A percentile compares a stretch with the other conserved stretches of the same genome.
phyloP scores from a whole-genome alignment of 495 filamentous ascomycete genomes.

The Parachaetomium inaequale region DNA sequence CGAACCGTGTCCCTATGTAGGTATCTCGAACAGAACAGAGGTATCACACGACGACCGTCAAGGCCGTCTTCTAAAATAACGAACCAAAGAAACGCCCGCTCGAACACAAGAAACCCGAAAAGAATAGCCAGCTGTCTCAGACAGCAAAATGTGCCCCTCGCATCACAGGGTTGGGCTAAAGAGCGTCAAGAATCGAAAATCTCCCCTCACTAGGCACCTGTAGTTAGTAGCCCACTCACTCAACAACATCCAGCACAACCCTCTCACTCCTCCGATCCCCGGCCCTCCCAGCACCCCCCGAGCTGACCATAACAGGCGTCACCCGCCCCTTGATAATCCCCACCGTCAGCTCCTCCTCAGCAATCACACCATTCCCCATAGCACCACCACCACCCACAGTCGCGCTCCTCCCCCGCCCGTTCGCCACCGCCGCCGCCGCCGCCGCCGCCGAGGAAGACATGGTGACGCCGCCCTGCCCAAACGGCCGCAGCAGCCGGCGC shows the following conservation, averaged over 20 bases:
- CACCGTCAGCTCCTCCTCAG: neutral
- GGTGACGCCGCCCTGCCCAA: neutral
- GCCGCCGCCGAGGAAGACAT: neutral
- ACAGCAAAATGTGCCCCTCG: neutral
- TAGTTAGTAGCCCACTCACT: neutral
- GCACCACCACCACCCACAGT: neutral
- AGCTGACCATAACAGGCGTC: constrained; percentile 11
- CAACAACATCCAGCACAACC: constrained; percentile 41
- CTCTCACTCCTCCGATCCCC: constrained; percentile 43
- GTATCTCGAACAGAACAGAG: constrained; percentile 11
- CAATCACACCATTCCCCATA: neutral
- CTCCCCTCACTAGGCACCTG: neutral
- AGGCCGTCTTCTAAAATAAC: neutral
- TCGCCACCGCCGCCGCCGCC: neutral
- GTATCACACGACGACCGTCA: constrained; percentile 13
- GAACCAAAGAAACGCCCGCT: constrained; percentile 2
- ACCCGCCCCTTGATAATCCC: constrained; percentile 6
- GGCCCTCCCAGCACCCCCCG: constrained; percentile 4
- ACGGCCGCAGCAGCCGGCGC: constrained; percentile 43
- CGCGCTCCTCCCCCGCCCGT: neutral
- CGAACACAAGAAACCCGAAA: neutral
- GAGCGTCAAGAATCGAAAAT: neutral
- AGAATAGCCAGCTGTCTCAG: neutral
- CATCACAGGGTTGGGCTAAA: neutral
- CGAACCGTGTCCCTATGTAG: neutral